Conservation (phyloP, 108 stramenopile species). For the Discostella pseudostelligera region DNA sequence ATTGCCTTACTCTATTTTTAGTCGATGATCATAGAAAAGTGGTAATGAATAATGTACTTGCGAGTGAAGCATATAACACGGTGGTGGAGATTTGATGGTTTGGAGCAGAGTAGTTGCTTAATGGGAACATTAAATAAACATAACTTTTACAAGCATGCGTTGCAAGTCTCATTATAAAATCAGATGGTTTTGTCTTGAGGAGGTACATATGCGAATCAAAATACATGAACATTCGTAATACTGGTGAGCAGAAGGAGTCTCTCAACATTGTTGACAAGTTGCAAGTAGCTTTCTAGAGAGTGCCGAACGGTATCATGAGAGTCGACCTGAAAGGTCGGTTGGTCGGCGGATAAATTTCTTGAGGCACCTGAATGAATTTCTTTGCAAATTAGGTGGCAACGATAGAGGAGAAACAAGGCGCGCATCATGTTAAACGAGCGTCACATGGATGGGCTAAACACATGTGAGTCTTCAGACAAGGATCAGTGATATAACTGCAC, state of each 20-base stretch:
- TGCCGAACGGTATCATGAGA: constrained; percentile 1
- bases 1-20: not conserved
- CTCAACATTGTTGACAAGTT: constrained; percentile 34
- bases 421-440: constrained; percentile 25
- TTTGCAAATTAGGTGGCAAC: constrained; percentile 32
- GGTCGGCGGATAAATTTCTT: too few relatives aligned
- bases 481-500: constrained; percentile 2
- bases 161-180: constrained; percentile 35
- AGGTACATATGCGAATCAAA: constrained; percentile 20
- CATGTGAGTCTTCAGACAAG: constrained; percentile 19
- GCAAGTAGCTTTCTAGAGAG: constrained; percentile 29
- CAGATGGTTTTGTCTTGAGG: constrained; percentile 32
- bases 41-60: too few relatives aligned
- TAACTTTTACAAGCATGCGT: constrained; percentile 26
- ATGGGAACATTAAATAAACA: constrained; percentile 5
- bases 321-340: not conserved
- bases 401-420: constrained; percentile 37
- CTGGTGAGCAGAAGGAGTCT: constrained; percentile 36
- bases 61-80: too few relatives aligned
- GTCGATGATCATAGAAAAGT: too few relatives aligned
- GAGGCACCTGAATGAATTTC: constrained; percentile 14
- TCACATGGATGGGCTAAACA: constrained; percentile 19
- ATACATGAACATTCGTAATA: constrained; percentile 28
- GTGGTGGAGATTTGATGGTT: too few relatives aligned
- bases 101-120: constrained; percentile 5